Conservation (phyloP, 73 alveolate genomes). For the Tetrahymena malaccensis region DNA sequence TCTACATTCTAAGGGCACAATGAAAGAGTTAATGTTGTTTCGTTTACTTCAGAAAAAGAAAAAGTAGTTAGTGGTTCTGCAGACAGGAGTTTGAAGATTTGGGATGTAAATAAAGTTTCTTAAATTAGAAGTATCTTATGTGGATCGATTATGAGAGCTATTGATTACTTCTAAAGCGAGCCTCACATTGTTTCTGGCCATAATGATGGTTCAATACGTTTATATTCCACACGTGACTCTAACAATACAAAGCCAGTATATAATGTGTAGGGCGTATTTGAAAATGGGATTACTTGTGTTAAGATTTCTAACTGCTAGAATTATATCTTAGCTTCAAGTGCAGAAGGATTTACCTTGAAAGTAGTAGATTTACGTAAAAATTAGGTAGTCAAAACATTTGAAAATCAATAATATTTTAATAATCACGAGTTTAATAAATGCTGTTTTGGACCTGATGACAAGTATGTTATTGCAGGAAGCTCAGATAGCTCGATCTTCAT, state of each 20-base stretch:
- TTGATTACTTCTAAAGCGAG: constrained; percentile 3
- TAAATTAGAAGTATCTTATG: constrained; percentile 10
- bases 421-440: constrained; percentile 9
- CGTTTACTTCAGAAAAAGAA: constrained; percentile 33
- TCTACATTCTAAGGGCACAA: constrained; percentile 14
- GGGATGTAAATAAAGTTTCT: constrained; percentile 20
- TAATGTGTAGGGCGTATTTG: constrained; percentile 23
- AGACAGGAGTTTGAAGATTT: constrained; percentile 21
- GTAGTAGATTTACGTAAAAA: constrained; percentile 18
- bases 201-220: constrained; percentile 36
- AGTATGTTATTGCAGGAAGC: constrained; percentile 10
- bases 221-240: constrained; percentile 12
- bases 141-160: constrained; percentile 5
- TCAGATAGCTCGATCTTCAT: constrained; percentile 8
- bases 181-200: constrained; percentile 26
- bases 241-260: constrained; percentile 13
- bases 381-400: constrained; percentile 14
- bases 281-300: constrained; percentile 11
- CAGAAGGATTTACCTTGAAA: constrained; percentile 13
- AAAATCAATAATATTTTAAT: constrained; percentile 11
- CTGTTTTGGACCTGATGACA: constrained; percentile 42
- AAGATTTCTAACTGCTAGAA: constrained; percentile 9
- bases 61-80: constrained; percentile 13
- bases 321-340: constrained; percentile 13
- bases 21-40: constrained; percentile 6